Percentiles rank a stretch among this genome's conserved stretches.
Conservation (phyloP, 192 early-diverging fungal genomes). For the Linnemannia zychae region DNA sequence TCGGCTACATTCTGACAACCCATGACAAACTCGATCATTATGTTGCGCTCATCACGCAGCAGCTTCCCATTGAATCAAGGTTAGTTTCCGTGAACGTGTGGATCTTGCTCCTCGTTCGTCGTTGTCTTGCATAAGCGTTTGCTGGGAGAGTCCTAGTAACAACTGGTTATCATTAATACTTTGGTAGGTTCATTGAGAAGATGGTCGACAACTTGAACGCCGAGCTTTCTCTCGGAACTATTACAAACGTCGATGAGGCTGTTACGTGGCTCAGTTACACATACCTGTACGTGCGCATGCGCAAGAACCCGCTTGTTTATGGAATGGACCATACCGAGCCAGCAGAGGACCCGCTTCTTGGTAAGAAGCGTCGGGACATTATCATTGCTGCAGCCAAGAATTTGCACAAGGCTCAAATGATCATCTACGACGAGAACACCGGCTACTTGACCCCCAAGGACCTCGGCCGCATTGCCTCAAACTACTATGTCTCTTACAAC, state of each 20-base stretch:
- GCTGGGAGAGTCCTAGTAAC: background rate
- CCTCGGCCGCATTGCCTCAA: constrained; percentile 92
- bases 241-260: constrained; percentile 95
- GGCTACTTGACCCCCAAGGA: constrained; percentile 92
- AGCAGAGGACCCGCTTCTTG: constrained; percentile 84
- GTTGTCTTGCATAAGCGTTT: background rate
- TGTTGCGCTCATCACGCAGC: constrained; percentile 93
- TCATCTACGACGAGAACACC: constrained; percentile 86
- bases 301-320: constrained; percentile 94
- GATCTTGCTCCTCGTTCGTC: background rate
- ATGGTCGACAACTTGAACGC: constrained; percentile 98
- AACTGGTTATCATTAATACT: background rate
- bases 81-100: constrained; percentile 9
- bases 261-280: constrained; percentile 98
- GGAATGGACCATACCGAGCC: constrained; percentile 87
- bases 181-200: constrained; percentile 77
- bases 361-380: constrained; percentile 84
- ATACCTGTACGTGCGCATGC: constrained; percentile 96
- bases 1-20: constrained; percentile 95
- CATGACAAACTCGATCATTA: constrained; percentile 96
- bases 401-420: constrained; percentile 92
- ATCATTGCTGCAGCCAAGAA: constrained; percentile 79
- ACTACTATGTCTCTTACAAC: constrained; percentile 91
- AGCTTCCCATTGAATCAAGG: constrained; percentile 96
- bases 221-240: constrained; percentile 95